phyloP scores from a whole-genome alignment of 1,284 basidiomycete genomes.

The Mycena citricolor region DNA sequence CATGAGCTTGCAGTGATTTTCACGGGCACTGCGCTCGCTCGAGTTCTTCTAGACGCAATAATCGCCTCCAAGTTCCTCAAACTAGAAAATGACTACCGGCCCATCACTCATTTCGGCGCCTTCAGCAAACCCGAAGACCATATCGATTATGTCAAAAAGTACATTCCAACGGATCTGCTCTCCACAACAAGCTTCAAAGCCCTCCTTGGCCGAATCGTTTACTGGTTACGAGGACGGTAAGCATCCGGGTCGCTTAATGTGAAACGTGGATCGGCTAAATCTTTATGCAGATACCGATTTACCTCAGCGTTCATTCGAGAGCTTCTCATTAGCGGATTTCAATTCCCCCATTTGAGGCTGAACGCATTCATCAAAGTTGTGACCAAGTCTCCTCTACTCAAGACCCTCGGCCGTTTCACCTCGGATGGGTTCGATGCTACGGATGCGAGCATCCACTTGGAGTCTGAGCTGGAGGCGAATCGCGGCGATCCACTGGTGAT shows the following conservation, averaged over 20 bases:
- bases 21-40: too few species aligned
- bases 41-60: too few species aligned
- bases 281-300: slow-evolving; percentile 8
- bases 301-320: slow-evolving; percentile 5
- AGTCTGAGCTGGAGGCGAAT: too few species aligned
- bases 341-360: slow-evolving; percentile 2
- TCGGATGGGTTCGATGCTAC: too few species aligned
- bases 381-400: too few species aligned
- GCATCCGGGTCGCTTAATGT: background rate
- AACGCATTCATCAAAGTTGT: slow-evolving; percentile 1
- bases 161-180: background rate
- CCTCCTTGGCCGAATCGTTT: background rate
- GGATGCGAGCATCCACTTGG: too few species aligned
- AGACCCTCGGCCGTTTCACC: too few species aligned
- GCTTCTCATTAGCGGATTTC: background rate
- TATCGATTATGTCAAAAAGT: background rate
- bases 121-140: background rate
- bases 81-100: too few species aligned
- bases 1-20: too few species aligned
- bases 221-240: slow-evolving; percentile 12
- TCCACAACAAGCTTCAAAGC: background rate
- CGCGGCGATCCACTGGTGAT: too few species aligned
- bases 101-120: background rate
- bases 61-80: too few species aligned
- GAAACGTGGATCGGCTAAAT: background rate